phyloP scores from a whole-genome alignment of 1,139 yeast genomes.

The Suhomyces chickasaworum region DNA sequence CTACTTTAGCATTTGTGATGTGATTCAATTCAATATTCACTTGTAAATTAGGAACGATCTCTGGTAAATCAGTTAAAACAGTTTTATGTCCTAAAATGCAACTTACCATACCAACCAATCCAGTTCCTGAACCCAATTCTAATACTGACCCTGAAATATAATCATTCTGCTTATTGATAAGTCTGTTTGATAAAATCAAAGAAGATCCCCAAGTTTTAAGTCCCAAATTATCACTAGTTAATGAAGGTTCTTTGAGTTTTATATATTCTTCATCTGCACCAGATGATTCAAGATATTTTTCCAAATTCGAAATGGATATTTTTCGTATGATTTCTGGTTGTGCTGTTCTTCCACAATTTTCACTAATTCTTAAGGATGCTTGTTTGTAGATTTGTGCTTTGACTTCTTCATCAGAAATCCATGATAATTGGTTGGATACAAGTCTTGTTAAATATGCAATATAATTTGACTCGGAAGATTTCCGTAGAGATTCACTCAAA shows the following conservation, averaged over 20 bases:
- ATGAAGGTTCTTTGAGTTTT: constrained; percentile 72
- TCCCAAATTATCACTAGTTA: constrained; percentile 86
- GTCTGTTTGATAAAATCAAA: constrained; percentile 60
- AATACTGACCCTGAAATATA: constrained; percentile 50
- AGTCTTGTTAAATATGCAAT: constrained; percentile 67
- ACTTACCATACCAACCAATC: constrained; percentile 77
- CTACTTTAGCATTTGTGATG: constrained; percentile 36
- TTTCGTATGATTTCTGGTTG: constrained; percentile 68
- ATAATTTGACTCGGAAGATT: constrained; percentile 27
- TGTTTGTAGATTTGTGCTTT: constrained; percentile 50
- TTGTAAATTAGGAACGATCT: constrained; percentile 67
- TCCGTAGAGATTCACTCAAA: constrained; percentile 28
- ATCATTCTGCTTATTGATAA: constrained; percentile 30
- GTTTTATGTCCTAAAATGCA: constrained; percentile 53
- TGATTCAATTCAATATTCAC: constrained; percentile 59
- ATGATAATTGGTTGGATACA: constrained; percentile 55
- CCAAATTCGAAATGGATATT: constrained; percentile 38
- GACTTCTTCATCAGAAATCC: constrained; percentile 43
- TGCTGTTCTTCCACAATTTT: constrained; percentile 85
- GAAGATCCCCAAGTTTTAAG: constrained; percentile 97
- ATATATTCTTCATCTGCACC: constrained; percentile 29
- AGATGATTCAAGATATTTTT: constrained; percentile 15
- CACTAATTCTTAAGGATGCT: constrained; percentile 71
- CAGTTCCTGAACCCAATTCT: constrained; percentile 95
- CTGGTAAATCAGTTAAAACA: constrained; percentile 74